These are phyloP conservation scores for Litsea cubeba DNA, from an alignment of 164 flowering plant genomes.

Conservation along the genomic window DNA sequence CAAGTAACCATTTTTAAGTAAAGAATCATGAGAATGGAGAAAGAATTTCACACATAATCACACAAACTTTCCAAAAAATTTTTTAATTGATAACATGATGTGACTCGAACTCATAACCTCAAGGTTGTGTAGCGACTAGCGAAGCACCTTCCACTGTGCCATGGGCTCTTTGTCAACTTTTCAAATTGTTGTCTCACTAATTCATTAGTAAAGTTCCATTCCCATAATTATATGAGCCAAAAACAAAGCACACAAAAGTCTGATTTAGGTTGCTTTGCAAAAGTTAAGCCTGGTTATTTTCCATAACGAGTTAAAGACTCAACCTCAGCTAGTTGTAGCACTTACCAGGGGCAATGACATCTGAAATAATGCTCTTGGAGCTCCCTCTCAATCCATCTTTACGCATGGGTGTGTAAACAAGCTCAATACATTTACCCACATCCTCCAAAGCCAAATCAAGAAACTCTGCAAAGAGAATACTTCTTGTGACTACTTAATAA, in stretches of 20 bases:
- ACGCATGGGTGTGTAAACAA: conserved; percentile 79
- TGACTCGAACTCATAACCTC: no score
- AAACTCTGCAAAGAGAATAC: conserved; percentile 42
- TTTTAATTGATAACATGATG: no score
- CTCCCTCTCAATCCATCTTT: conserved; percentile 68
- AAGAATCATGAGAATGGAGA: not conserved
- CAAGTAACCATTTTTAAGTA: not conserved
- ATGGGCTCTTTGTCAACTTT: not conserved
- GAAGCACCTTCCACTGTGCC: not conserved
- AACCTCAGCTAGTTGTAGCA: conserved; percentile 1
- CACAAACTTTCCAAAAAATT: no score
- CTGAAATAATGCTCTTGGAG: conserved; percentile 52
- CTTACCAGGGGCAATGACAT: conserved; percentile 78
- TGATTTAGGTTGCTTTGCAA: not conserved
- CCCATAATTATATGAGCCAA: not conserved
- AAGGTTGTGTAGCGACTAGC: no score
- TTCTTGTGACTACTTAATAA: not conserved
- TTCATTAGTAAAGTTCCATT: conserved; percentile 1
- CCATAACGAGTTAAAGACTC: not conserved
- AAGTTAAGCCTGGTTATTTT: not conserved
- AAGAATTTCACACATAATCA: not conserved
- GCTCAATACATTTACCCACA: conserved; percentile 70
- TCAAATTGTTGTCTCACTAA: not conserved
- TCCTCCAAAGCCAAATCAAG: conserved; percentile 67
- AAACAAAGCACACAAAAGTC: not conserved